Conservation (phyloP, 2,329 filamentous ascomycete genomes). For the Ophiostoma ulmi region DNA sequence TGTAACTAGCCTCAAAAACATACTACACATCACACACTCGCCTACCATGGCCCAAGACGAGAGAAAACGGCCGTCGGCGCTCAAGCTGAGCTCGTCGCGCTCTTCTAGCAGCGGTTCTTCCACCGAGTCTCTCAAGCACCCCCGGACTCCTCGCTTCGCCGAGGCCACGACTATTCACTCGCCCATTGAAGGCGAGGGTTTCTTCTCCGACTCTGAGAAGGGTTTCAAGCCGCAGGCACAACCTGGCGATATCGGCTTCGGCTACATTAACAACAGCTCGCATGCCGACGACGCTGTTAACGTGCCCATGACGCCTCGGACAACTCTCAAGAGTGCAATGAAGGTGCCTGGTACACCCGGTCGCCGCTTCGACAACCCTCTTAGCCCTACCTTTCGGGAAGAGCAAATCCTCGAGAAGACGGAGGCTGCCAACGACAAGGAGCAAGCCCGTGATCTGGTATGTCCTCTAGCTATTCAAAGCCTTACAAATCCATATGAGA, state of each 20-base stretch:
- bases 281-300: constrained; percentile 51
- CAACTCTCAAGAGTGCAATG: constrained; percentile 84
- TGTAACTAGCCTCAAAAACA: constrained; percentile 26
- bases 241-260: constrained; percentile 85
- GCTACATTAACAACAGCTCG: constrained; percentile 66
- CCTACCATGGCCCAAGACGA: constrained; percentile 41
- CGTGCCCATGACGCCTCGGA: constrained; percentile 63
- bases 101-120: constrained; percentile 50
- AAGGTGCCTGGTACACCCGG: constrained; percentile 79
- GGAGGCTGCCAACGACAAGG: constrained; percentile 74
- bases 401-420: constrained; percentile 82
- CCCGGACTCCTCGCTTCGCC: constrained; percentile 71
- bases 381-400: constrained; percentile 88
- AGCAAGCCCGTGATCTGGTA: constrained; percentile 84
- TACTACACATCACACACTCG: neutral
- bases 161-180: constrained; percentile 77
- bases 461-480: constrained; percentile 36
- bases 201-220: constrained; percentile 56
- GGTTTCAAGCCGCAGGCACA: constrained; percentile 59
- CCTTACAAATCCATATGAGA: neutral
- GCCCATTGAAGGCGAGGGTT: constrained; percentile 56
- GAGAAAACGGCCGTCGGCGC: constrained; percentile 52
- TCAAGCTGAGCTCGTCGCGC: constrained; percentile 49
- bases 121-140: constrained; percentile 57
- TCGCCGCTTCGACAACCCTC: constrained; percentile 64